Conservation (phyloP, 345 rosid genomes). For the Nasturtium officinale region DNA sequence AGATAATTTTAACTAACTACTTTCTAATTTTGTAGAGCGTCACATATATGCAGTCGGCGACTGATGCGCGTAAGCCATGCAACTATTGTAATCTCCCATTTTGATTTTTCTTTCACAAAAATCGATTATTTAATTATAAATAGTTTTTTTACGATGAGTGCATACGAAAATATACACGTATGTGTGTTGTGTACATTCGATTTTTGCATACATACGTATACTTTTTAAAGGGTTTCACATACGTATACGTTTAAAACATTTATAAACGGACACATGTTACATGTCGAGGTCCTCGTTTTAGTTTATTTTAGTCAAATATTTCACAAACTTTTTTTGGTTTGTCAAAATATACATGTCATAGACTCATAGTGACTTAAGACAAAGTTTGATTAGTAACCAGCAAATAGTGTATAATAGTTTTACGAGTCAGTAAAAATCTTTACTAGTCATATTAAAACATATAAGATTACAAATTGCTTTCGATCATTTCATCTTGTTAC, state of each 20-base stretch:
- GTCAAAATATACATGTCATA: not conserved
- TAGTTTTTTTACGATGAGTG: not conserved
- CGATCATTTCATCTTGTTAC: not conserved
- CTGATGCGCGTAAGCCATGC: constrained; percentile 72
- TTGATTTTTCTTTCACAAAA: not conserved
- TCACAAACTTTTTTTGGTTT: too few species aligned
- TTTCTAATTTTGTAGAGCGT: constrained; percentile 42
- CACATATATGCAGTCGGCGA: constrained; percentile 36
- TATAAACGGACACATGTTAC: not conserved
- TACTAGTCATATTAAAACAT: not conserved
- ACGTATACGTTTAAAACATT: not conserved
- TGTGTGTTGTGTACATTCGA: not conserved
- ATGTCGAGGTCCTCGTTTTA: not conserved
- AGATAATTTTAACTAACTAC: not conserved
- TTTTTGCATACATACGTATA: not conserved
- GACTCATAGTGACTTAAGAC: not conserved
- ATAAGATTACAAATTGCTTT: not conserved
- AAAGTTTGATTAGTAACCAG: not conserved
- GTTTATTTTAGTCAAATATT: too few species aligned
- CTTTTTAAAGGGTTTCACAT: too few species aligned
- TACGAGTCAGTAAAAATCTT: not conserved
- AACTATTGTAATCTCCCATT: constrained; percentile 32
- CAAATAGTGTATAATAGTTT: not conserved
- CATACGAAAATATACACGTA: constrained; percentile 17
- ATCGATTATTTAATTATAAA: too few species aligned